Conservation (phyloP, 2,329 filamentous ascomycete species). For the Cytospora paraplurivora region DNA sequence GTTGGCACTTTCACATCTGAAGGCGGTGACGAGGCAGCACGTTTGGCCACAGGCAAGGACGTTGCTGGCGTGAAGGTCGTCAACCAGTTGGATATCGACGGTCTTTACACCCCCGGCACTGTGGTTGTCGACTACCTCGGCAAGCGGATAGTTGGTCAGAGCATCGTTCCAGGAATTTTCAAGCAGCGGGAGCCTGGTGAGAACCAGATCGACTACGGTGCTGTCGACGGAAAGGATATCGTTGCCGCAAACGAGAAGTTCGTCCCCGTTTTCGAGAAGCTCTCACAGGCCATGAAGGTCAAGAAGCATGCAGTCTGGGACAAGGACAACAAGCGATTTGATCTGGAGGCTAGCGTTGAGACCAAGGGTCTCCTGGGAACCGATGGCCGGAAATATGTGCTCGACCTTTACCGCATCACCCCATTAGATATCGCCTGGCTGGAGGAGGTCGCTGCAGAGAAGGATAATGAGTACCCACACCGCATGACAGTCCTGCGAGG, state of each 20-base stretch:
- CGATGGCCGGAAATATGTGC: slow-evolving; percentile 94
- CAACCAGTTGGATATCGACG: slow-evolving; percentile 94
- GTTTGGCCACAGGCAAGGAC: slow-evolving; percentile 95
- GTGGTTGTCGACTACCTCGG: slow-evolving; percentile 96
- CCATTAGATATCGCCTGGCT: slow-evolving; percentile 90
- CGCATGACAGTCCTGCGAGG: slow-evolving; percentile 92
- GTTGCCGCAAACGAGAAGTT: slow-evolving; percentile 91
- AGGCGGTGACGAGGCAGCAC: slow-evolving; percentile 93
- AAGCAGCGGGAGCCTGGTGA: slow-evolving; percentile 97
- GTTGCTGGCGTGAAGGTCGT: slow-evolving; percentile 91
- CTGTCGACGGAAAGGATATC: slow-evolving; percentile 94
- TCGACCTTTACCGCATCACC: slow-evolving; percentile 93
- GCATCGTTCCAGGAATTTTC: slow-evolving; percentile 98
- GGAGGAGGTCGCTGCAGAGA: slow-evolving; percentile 66
- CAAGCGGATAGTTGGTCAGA: slow-evolving; percentile 95
- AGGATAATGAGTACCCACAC: slow-evolving; percentile 73
- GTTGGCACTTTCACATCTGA: slow-evolving; percentile 96
- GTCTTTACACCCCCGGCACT: slow-evolving; percentile 92
- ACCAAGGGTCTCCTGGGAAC: slow-evolving; percentile 98
- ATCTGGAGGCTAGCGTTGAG: slow-evolving; percentile 93
- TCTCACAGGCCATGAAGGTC: slow-evolving; percentile 86
- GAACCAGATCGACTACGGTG: slow-evolving; percentile 98
- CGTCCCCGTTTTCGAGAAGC: slow-evolving; percentile 78
- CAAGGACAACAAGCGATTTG: slow-evolving; percentile 87
- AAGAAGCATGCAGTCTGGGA: slow-evolving; percentile 98